Conservation (phyloP, 495 filamentous ascomycete genomes). For the Terfezia claveryi region DNA sequence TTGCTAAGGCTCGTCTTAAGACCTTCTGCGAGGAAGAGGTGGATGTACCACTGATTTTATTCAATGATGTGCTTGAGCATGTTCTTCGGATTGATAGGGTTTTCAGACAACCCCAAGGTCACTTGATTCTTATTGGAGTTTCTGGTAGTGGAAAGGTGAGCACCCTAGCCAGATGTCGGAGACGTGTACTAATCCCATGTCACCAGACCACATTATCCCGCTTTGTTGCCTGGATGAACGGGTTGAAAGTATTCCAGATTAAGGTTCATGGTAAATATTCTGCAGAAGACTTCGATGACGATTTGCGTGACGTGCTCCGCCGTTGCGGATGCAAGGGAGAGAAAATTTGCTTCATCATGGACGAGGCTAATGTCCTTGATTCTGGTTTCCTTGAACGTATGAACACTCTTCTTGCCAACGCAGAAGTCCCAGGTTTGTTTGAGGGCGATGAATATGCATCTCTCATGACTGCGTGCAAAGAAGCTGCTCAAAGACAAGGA, state of each 20-base stretch:
- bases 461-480: constrained; percentile 94
- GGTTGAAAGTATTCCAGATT: constrained; percentile 95
- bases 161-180: not conserved
- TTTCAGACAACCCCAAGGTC: constrained; percentile 92
- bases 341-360: constrained; percentile 99
- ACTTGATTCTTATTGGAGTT: constrained; percentile 93
- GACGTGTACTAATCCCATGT: constrained; percentile 5
- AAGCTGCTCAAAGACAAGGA: constrained; percentile 91
- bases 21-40: constrained; percentile 99
- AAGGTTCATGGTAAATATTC: constrained; percentile 99
- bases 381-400: constrained; percentile 97
- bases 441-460: constrained; percentile 92
- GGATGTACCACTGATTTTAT: constrained; percentile 87
- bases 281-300: constrained; percentile 95
- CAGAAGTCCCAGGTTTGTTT: constrained; percentile 92
- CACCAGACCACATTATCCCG: constrained; percentile 66
- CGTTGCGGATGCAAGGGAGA: constrained; percentile 92
- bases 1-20: constrained; percentile 87
- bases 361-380: constrained; percentile 94
- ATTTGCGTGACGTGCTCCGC: constrained; percentile 78
- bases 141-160: constrained; percentile 73
- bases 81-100: constrained; percentile 95
- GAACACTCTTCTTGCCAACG: constrained; percentile 95
- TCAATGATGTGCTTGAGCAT: constrained; percentile 96
- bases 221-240: constrained; percentile 99